Base-by-base conservation (phyloP, 73 alveolate genomes). In the Symbiodinium natans region DNA sequence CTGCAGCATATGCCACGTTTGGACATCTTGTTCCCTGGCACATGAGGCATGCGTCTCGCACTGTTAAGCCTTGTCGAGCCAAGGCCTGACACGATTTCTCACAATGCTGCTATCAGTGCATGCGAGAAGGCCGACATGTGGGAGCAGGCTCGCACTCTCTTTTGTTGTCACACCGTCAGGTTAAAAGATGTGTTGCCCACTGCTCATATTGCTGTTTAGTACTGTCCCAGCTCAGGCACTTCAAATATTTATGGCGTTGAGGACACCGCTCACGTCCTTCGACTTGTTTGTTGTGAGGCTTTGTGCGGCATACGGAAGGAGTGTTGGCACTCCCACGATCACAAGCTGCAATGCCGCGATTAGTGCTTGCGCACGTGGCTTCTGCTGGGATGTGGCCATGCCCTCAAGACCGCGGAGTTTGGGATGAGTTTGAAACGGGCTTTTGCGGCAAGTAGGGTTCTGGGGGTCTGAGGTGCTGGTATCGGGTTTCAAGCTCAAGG, bases 91-190 rank as follows among this genome's bases (percentile, higher is more conserved):
- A 29, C 85, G 33, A 41, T 87, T 29, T 33, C 85, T 8, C 73
- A 87, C 94, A 87, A 75, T 23, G 85, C 94, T 40, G 94, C 94
- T 27, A 87, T 87, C 63, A 40, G 94, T 10, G 85, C 94, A 25
- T 87, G 94, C 29, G 94, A 87, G 38, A 87, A 87, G 73, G 68
- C 48, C 25, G 42, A 21, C 21, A 85, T 71, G 3, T 87, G 94
- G 94, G 94, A 87, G 73, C 85, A 87, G 93, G 93, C 71, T n/a
- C 54, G 87, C 43, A 17, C 23, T 48, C 23, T 48, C 63, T 48
- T 48, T 48, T 48, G 63, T 48, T 48, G 23, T 10, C 23, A 8
- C 63, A 8, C 8, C 8, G 41, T 19, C 6, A 33, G 27, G 7
- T 29, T 8, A 5, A 33, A 74, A 19, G 42, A 29, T 10, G 42